phyloP scores from a whole-genome alignment of 2,329 filamentous ascomycete genomes.

The Microsporum ferrugineum region DNA sequence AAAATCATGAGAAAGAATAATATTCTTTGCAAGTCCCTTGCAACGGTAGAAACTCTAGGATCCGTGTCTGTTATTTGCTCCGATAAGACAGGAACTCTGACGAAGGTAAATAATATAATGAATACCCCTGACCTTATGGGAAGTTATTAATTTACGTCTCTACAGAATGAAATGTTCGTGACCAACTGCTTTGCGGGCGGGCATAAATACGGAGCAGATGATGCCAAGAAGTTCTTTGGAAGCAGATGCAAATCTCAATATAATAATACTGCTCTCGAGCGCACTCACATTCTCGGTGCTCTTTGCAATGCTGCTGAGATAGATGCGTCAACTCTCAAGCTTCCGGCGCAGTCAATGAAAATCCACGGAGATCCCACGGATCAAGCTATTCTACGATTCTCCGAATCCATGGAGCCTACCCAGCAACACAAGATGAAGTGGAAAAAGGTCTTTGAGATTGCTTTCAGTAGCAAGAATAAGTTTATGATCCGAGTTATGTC shows the following conservation, averaged over 20 bases:
- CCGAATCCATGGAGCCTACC: slow-evolving; percentile 53
- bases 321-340: slow-evolving; percentile 50
- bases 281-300: slow-evolving; percentile 45
- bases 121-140: background rate
- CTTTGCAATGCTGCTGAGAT: slow-evolving; percentile 69
- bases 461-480: slow-evolving; percentile 77
- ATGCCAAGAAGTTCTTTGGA: slow-evolving; percentile 36
- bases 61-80: slow-evolving; percentile 63
- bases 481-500: slow-evolving; percentile 60
- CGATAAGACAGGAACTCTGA: slow-evolving; percentile 56
- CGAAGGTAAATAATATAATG: slow-evolving; percentile 20
- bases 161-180: slow-evolving; percentile 58
- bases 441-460: slow-evolving; percentile 55
- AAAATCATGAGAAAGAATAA: slow-evolving; percentile 67
- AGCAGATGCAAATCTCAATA: slow-evolving; percentile 19
- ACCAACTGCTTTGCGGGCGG: slow-evolving; percentile 54
- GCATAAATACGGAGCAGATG: slow-evolving; percentile 41
- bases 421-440: slow-evolving; percentile 50
- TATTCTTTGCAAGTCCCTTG: slow-evolving; percentile 67
- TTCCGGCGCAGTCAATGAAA: slow-evolving; percentile 50
- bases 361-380: slow-evolving; percentile 69
- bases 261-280: slow-evolving; percentile 34
- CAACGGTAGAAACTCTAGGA: slow-evolving; percentile 66
- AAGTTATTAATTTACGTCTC: background rate
- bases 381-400: slow-evolving; percentile 60